Evolutionary conservation across 176 grass and related monocot species (phyloP), one percentile per base, ranked within the genome.

Genomic region (Rhynchospora pubera): DNA sequence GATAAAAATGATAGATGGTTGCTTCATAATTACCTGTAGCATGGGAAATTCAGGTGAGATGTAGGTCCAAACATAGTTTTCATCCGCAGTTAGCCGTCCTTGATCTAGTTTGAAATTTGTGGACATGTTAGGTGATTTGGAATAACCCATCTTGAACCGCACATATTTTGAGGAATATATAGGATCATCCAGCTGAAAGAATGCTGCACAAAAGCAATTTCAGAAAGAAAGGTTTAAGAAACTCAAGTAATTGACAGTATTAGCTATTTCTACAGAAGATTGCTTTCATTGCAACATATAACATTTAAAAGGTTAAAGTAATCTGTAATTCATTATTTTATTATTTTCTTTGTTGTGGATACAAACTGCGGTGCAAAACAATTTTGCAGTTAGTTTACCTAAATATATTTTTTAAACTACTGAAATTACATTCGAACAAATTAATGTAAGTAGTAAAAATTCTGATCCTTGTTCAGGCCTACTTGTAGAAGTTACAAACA

Each of bases 1-100:
- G 48, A 51, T 7, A 10, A 51, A 51, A 3, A 51, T 9, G 48
- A 51, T 51, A 51, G 7, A 51, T 51, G 6, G 60, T 7, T 63
- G 5, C 60, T 63, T 63, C 28, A 30, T 65, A 84, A 71, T 64
- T 2, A 94, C 93, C 80, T 94, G 90, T 61, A 65, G 2, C 93
- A 94, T 94, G 65, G 86, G 87, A 58, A 92, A 94, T 68, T 94
- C 78, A 21, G 87, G 93, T 76, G 93, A 94, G 30, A 85, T 83
- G 51, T 94, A 94, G 16, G 71, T 91, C 89, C 87, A 94, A 10
- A 79, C 30, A 53, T 91, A 91, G 68, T 90, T 86, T 30, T 62
- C 57, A 51, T 88, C 77, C 60, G 46, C 66, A 62, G 59, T 24
- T 51, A 81, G 57, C 44, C 79, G 62, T 7, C 57, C 73, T 67